Evolutionary conservation across 768 basidiomycete genomes (phyloP).

Genomic region (Lactarius pseudohatsudake): DNA sequence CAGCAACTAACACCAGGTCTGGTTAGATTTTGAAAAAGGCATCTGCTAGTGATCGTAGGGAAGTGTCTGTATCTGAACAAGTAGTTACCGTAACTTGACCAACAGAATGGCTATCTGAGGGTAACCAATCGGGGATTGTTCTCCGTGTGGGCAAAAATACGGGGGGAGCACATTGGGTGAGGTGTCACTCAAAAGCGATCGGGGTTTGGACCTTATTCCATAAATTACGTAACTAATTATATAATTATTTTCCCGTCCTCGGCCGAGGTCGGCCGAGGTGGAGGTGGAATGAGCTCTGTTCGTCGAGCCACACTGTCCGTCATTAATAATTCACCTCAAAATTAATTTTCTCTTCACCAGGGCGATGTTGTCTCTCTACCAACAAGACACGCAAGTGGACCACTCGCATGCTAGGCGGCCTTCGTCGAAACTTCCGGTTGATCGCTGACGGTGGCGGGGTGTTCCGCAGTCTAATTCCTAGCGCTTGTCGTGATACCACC

Average conservation of each 20-base stretch:
- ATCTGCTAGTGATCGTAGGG: background rate
- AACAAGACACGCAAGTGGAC: background rate
- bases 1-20: too few species aligned
- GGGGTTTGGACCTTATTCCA: too few species aligned
- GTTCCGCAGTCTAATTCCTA: background rate
- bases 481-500: background rate
- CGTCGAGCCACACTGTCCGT: background rate
- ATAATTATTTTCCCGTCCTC: too few species aligned
- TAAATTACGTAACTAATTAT: too few species aligned
- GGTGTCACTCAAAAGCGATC: too few species aligned
- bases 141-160: background rate
- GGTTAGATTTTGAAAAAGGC: background rate
- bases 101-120: background rate
- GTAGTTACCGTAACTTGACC: background rate
- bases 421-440: background rate
- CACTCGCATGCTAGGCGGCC: background rate
- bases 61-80: background rate
- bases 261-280: too few species aligned
- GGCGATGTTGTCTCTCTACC: background rate
- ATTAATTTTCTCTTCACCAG: background rate
- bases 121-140: background rate
- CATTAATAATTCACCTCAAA: background rate
- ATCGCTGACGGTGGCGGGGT: background rate
- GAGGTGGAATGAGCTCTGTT: too few species aligned
- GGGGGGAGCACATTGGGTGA: background rate